These are phyloP conservation scores for Astrothelium macrocarpum DNA, from an alignment of 495 filamentous ascomycete genomes.

Conservation along the genomic window DNA sequence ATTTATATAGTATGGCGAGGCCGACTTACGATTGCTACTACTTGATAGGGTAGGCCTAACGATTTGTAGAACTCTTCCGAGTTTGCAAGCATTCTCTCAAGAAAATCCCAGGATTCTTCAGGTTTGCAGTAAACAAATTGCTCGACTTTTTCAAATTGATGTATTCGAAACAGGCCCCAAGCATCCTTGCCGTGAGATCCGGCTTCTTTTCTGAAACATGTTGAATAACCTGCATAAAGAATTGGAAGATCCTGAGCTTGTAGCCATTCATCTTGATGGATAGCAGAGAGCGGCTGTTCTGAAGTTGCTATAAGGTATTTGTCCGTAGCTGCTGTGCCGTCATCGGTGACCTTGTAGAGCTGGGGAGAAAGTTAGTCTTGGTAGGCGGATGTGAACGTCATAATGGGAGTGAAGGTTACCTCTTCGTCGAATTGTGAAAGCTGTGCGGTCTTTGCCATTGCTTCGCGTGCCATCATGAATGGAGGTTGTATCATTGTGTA, in stretches of 20 bases:
- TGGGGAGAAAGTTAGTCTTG: not conserved
- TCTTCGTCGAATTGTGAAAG: constrained; percentile 96
- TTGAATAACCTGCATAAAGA: constrained; percentile 88
- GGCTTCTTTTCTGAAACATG: constrained; percentile 92
- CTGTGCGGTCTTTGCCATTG: constrained; percentile 99
- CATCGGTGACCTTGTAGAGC: constrained; percentile 85
- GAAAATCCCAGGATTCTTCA: constrained; percentile 87
- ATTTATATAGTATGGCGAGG: not conserved
- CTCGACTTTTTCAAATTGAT: constrained; percentile 98
- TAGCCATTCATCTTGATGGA: constrained; percentile 92
- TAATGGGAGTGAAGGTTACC: constrained; percentile 8
- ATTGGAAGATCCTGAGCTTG: constrained; percentile 75
- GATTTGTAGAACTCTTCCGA: constrained; percentile 94
- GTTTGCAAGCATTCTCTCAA: constrained; percentile 81
- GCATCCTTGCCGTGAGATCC: constrained; percentile 88
- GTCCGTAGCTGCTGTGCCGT: constrained; percentile 67
- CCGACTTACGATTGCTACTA: constrained; percentile 68
- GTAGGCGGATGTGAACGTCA: not conserved
- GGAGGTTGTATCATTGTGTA: constrained; percentile 89
- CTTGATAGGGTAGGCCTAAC: constrained; percentile 75
- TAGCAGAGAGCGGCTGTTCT: constrained; percentile 86
- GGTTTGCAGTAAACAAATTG: constrained; percentile 93
- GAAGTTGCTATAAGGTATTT: constrained; percentile 98
- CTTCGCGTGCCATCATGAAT: constrained; percentile 89
- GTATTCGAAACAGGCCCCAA: constrained; percentile 96